phyloP scores from a whole-genome alignment of 2,329 filamentous ascomycete genomes.

The Xylaria hypoxylon region DNA sequence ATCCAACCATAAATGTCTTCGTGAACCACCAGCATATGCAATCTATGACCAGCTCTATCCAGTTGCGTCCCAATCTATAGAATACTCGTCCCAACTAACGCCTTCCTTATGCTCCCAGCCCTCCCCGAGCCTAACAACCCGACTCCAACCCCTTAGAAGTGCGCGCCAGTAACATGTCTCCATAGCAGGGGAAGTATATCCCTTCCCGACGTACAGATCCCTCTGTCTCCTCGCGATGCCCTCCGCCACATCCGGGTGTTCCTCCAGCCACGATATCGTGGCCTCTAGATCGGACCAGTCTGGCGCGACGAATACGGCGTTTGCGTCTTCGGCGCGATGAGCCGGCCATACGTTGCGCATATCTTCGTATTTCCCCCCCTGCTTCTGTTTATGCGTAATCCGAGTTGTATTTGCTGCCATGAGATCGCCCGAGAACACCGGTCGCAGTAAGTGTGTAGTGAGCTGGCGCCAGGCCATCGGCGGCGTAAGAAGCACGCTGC shows the following conservation, averaged over 20 bases:
- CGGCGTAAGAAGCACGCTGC: constrained; percentile 24
- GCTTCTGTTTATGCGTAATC: too few species aligned
- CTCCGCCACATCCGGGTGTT: constrained; percentile 22
- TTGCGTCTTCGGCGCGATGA: constrained; percentile 20
- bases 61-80: background rate
- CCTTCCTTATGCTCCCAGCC: constrained; percentile 19
- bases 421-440: constrained; percentile 28
- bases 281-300: constrained; percentile 33
- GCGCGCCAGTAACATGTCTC: constrained; percentile 38
- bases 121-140: constrained; percentile 25
- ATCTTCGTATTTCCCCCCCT: background rate
- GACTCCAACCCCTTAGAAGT: constrained; percentile 29
- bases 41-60: background rate
- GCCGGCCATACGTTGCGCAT: constrained; percentile 24
- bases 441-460: constrained; percentile 26
- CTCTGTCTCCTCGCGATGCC: constrained; percentile 30
- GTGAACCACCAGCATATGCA: background rate
- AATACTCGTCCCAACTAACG: constrained; percentile 33
- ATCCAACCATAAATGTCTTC: background rate
- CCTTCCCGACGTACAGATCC: constrained; percentile 28
- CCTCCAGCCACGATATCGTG: constrained; percentile 28
- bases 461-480: constrained; percentile 29
- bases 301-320: constrained; percentile 31
- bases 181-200: constrained; percentile 32
- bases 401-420: too few species aligned